phyloP scores from a whole-genome alignment of 2,329 filamentous ascomycete genomes.

The Alternaria sp. region DNA sequence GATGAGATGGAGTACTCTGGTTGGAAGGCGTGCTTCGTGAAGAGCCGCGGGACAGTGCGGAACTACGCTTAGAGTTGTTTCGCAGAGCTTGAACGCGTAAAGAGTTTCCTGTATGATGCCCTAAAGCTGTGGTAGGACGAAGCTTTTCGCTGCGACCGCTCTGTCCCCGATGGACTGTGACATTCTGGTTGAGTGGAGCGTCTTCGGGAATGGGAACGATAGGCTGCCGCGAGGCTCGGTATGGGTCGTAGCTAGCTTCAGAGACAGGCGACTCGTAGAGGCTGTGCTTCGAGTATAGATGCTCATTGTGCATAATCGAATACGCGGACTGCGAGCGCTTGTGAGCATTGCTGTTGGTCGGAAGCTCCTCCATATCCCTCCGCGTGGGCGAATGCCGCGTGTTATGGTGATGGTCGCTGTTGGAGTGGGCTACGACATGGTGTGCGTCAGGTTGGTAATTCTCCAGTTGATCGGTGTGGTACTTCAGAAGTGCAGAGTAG shows the following conservation, averaged over 20 bases:
- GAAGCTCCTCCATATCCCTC: constrained; percentile 44
- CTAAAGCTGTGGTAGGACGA: constrained; percentile 45
- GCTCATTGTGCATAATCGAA: constrained; percentile 63
- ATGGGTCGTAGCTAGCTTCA: constrained; percentile 80
- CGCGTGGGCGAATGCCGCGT: constrained; percentile 27
- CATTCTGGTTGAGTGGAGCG: constrained; percentile 65
- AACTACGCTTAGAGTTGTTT: constrained; percentile 41
- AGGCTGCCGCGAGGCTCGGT: constrained; percentile 69
- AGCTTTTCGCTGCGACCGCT: constrained; percentile 43
- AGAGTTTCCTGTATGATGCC: constrained; percentile 51
- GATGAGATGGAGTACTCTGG: constrained; percentile 37
- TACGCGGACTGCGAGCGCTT: constrained; percentile 61
- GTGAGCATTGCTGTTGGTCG: constrained; percentile 36
- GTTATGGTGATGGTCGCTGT: constrained; percentile 79
- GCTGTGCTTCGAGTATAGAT: constrained; percentile 56
- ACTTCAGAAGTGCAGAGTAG: constrained; percentile 82
- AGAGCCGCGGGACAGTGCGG: constrained; percentile 39
- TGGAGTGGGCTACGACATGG: constrained; percentile 73
- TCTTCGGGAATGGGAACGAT: constrained; percentile 53
- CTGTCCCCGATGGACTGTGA: constrained; percentile 68
- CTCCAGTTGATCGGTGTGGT: constrained; percentile 83
- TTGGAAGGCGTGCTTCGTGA: constrained; percentile 25
- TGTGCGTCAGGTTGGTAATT: constrained; percentile 76
- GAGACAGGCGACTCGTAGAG: constrained; percentile 58
- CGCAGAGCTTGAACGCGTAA: constrained; percentile 51